These are phyloP conservation scores for Tritrichomonas foetus DNA, from an alignment of 208 protist species.

Conservation along the genomic window DNA sequence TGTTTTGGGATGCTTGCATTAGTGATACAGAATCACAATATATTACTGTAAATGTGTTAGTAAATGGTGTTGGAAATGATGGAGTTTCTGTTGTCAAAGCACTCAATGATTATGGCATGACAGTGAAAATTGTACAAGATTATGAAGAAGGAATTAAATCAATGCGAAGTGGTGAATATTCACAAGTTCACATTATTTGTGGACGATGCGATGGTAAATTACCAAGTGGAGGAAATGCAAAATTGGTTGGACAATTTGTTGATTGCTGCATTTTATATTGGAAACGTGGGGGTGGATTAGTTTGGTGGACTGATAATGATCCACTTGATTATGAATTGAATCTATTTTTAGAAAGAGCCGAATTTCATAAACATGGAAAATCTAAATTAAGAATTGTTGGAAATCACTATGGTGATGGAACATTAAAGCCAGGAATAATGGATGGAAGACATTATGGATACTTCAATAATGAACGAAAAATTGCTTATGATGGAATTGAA, in stretches of 20 bases:
- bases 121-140: neutral
- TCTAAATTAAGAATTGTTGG: neutral
- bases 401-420: neutral
- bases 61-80: too few species aligned
- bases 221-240: neutral
- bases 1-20: neutral
- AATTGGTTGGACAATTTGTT: neutral
- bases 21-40: too few species aligned
- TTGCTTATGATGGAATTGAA: neutral
- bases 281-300: neutral
- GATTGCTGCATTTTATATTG: neutral
- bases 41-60: too few species aligned
- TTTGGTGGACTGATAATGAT: neutral
- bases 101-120: neutral
- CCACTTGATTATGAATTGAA: neutral
- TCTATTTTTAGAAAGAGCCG: neutral
- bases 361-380: neutral
- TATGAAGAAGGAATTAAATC: neutral
- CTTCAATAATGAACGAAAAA: neutral
- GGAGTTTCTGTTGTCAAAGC: neutral
- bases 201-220: neutral
- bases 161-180: neutral
- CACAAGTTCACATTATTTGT: neutral
- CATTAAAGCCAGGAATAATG: neutral
- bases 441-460: too few species aligned